These are phyloP conservation scores for Vitis rupestris DNA, from an alignment of 164 flowering plant species.

Conservation along the genomic window DNA sequence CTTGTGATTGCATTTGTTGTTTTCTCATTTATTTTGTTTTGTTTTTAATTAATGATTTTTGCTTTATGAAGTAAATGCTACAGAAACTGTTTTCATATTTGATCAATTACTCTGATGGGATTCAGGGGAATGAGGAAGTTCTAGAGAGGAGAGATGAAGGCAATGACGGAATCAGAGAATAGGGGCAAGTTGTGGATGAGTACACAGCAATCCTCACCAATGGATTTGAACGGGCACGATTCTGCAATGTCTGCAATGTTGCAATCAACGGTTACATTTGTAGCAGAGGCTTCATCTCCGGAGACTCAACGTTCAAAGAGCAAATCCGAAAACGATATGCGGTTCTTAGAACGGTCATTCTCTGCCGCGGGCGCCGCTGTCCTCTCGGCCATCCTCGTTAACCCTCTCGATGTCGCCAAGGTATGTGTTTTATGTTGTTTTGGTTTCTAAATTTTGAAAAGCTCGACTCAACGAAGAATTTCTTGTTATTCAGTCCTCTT, in stretches of 20 bases:
- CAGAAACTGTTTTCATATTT: not conserved
- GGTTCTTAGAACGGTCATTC: constrained; percentile 41
- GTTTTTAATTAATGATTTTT: not conserved
- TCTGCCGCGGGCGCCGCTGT: constrained; percentile 78
- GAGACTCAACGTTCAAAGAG: not conserved
- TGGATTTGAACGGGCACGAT: constrained; percentile 7
- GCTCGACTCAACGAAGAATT: not conserved
- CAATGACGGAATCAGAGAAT: constrained; percentile 25
- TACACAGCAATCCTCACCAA: constrained; percentile 13
- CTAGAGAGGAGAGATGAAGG: not conserved
- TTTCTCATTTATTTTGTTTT: not conserved
- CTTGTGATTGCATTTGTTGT: not conserved
- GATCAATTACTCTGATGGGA: not conserved
- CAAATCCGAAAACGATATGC: constrained; percentile 24
- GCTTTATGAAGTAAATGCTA: not conserved
- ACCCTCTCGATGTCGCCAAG: constrained; percentile 74
- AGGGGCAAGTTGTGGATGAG: constrained; percentile 22
- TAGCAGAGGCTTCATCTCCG: constrained; percentile 3
- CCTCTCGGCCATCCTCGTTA: constrained; percentile 59
- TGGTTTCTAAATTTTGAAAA: not conserved
- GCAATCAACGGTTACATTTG: constrained; percentile 12
- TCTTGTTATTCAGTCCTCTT: not conserved
- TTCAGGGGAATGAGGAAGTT: constrained; percentile 2
- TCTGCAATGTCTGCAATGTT: constrained; percentile 5
- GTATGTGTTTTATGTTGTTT: constrained; percentile 17